Evolutionary conservation across 192 early-diverging fungal species (phyloP).

Genomic region (Spinellus fusiger): DNA sequence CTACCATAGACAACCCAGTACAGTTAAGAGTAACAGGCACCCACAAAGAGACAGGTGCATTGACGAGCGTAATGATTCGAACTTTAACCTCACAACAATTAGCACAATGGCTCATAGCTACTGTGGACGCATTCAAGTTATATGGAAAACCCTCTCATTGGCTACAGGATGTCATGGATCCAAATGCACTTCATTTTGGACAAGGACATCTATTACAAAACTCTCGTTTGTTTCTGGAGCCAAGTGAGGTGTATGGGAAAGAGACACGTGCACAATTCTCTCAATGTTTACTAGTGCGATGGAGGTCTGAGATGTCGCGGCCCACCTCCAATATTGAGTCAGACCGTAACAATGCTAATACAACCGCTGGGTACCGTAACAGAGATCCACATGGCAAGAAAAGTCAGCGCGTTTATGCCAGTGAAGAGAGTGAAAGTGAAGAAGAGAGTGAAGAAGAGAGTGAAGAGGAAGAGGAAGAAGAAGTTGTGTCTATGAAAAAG

Average conservation of each 20-base stretch:
- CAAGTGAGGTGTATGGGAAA: slow-evolving; percentile 19
- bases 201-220: slow-evolving; percentile 4
- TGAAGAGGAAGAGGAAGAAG: neutral
- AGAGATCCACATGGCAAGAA: too few relatives aligned
- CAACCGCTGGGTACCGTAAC: too few relatives aligned
- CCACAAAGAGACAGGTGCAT: neutral
- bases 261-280: too few relatives aligned
- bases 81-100: slow-evolving; percentile 26
- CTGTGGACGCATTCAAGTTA: slow-evolving; percentile 38
- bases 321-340: too few relatives aligned
- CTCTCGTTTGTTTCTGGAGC: slow-evolving; percentile 27
- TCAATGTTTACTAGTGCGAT: too few relatives aligned
- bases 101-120: slow-evolving; percentile 35
- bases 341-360: too few relatives aligned
- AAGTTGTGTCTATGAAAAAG: neutral
- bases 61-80: slow-evolving; percentile 20
- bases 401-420: slow-evolving; percentile 26
- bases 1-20: neutral
- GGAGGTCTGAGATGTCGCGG: too few relatives aligned
- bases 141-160: slow-evolving; percentile 37
- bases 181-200: slow-evolving; percentile 24
- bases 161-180: slow-evolving; percentile 21
- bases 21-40: neutral
- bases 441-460: slow-evolving; percentile 18
- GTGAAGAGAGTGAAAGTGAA: slow-evolving; percentile 19